Evolutionary conservation across 2,329 filamentous ascomycete genomes (phyloP).

Genomic region (Nemania sp.): DNA sequence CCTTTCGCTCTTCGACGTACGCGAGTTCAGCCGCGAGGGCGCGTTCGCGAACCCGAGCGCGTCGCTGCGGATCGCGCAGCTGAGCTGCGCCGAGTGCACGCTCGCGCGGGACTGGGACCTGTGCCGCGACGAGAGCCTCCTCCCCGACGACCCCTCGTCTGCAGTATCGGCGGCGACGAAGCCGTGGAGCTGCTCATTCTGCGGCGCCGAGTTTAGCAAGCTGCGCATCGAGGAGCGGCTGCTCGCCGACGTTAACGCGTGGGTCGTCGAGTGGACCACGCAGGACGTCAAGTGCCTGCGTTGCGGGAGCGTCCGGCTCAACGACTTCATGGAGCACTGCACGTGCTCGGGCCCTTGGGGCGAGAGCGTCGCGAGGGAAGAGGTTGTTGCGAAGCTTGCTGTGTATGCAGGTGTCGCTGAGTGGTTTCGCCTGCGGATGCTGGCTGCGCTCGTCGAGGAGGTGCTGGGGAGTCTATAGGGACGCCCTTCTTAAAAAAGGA

Average conservation of each 20-base stretch:
- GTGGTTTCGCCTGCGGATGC: slow-evolving; percentile 81
- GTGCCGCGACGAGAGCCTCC: slow-evolving; percentile 83
- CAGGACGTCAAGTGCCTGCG: slow-evolving; percentile 84
- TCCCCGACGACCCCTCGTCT: slow-evolving; percentile 59
- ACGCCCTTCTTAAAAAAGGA: too few relatives aligned
- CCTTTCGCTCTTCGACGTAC: slow-evolving; percentile 86
- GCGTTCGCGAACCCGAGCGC: slow-evolving; percentile 84
- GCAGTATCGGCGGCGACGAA: slow-evolving; percentile 42
- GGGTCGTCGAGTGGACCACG: slow-evolving; percentile 79
- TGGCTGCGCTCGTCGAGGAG: slow-evolving; percentile 73
- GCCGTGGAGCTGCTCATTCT: slow-evolving; percentile 78
- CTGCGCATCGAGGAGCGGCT: slow-evolving; percentile 82
- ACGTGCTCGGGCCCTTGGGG: slow-evolving; percentile 88
- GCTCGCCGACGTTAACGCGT: slow-evolving; percentile 74
- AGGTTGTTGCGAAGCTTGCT: slow-evolving; percentile 65
- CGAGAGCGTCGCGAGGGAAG: slow-evolving; percentile 68
- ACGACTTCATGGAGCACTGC: slow-evolving; percentile 97
- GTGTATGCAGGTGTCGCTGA: slow-evolving; percentile 76
- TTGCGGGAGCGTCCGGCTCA: slow-evolving; percentile 75
- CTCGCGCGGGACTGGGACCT: slow-evolving; percentile 87
- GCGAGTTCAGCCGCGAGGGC: slow-evolving; percentile 90
- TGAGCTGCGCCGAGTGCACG: slow-evolving; percentile 90
- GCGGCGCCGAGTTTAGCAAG: slow-evolving; percentile 75
- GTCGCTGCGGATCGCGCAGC: slow-evolving; percentile 70
- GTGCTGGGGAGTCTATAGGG: slow-evolving; percentile 47